Conservation (phyloP, 1,284 basidiomycete genomes). For the Ustanciosporium gigantosporum region DNA sequence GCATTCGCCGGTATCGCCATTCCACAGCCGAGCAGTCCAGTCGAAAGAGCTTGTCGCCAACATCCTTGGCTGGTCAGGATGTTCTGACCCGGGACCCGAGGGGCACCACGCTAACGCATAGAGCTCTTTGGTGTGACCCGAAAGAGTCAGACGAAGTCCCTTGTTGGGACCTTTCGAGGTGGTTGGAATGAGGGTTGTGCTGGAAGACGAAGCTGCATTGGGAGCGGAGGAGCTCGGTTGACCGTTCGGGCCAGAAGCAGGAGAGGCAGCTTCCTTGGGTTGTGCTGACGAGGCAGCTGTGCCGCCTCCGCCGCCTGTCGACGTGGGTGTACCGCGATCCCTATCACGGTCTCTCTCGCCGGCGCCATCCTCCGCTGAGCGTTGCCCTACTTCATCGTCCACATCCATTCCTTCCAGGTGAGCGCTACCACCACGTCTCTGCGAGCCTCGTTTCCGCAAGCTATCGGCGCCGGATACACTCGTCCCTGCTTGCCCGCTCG, state of each 20-base stretch:
- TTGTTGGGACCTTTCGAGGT: constrained; percentile 41
- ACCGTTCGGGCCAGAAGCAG: constrained; percentile 25
- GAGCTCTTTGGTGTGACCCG: constrained; percentile 57
- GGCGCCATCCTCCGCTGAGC: constrained; percentile 14
- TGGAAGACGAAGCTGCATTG: background rate
- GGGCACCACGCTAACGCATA: constrained; percentile 58
- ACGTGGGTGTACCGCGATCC: constrained; percentile 29
- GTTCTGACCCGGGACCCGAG: constrained; percentile 41
- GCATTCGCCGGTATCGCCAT: constrained; percentile 56
- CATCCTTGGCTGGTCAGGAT: constrained; percentile 53
- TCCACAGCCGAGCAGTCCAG: constrained; percentile 57
- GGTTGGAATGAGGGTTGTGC: constrained; percentile 11
- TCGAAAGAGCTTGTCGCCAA: constrained; percentile 58
- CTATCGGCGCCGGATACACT: constrained; percentile 14
- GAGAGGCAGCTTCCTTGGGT: constrained; percentile 19
- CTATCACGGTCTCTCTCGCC: constrained; percentile 30
- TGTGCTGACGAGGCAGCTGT: background rate
- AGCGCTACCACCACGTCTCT: constrained; percentile 41
- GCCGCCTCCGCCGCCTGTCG: constrained; percentile 8
- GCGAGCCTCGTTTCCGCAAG: constrained; percentile 31
- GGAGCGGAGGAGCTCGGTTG: constrained; percentile 7
- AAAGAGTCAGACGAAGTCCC: constrained; percentile 35
- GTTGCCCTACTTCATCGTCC: constrained; percentile 24
- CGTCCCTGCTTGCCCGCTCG: constrained; percentile 4
- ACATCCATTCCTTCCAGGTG: constrained; percentile 44